Evolutionary conservation across 805 yeast species (phyloP).

Genomic region (Tetrapisispora phaffii): DNA sequence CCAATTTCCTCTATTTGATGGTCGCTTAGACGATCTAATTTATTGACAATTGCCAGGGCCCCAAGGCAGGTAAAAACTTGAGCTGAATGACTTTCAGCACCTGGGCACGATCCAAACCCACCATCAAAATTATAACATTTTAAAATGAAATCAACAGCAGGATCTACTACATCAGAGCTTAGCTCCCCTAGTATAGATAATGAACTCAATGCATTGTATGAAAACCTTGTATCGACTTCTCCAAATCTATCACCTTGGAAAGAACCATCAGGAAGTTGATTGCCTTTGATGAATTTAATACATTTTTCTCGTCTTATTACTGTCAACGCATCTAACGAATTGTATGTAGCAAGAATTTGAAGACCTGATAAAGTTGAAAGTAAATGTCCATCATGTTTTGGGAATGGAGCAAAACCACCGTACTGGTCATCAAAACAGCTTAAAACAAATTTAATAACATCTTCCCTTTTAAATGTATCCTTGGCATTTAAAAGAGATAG

Average conservation of each 20-base stretch:
- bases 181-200: constrained; percentile 60
- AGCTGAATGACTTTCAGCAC: constrained; percentile 92
- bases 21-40: constrained; percentile 38
- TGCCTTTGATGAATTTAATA: constrained; percentile 30
- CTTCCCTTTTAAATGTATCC: constrained; percentile 48
- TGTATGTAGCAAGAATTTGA: constrained; percentile 65
- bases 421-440: constrained; percentile 47
- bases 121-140: constrained; percentile 88
- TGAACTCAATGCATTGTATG: constrained; percentile 69
- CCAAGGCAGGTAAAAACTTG: constrained; percentile 83
- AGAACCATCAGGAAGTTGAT: constrained; percentile 47
- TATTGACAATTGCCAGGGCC: constrained; percentile 57
- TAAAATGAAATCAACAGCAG: constrained; percentile 56
- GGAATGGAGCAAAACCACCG: constrained; percentile 88
- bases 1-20: constrained; percentile 41
- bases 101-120: constrained; percentile 88
- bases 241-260: constrained; percentile 88
- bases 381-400: constrained; percentile 81
- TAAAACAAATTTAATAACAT: constrained; percentile 58
- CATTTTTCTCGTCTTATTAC: constrained; percentile 25
- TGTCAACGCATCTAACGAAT: constrained; percentile 39
- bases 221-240: constrained; percentile 86
- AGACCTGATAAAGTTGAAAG: constrained; percentile 78
- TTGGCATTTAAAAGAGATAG: constrained; percentile 48
- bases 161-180: constrained; percentile 43